phyloP scores from a whole-genome alignment of 495 filamentous ascomycete species.

The Cercophora scortea region DNA sequence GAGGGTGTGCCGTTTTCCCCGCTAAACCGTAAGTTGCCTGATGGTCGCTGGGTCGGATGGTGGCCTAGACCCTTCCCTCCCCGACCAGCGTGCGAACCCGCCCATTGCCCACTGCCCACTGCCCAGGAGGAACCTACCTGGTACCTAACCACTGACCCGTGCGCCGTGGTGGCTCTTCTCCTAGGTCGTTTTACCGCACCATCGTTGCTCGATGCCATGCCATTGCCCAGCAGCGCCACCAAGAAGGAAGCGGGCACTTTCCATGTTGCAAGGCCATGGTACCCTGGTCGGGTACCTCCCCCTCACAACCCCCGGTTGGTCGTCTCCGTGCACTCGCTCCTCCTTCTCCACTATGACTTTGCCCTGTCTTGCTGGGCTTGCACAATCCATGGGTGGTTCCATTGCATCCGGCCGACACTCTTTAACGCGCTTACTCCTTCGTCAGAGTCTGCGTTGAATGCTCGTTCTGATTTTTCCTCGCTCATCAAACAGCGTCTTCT shows the following conservation, averaged over 20 bases:
- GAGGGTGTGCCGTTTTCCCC: too few relatives aligned
- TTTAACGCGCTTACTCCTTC: neutral
- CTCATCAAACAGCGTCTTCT: neutral
- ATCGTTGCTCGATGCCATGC: neutral
- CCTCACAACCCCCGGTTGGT: neutral
- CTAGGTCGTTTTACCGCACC: neutral
- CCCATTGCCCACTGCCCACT: too few relatives aligned
- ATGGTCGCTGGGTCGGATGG: too few relatives aligned
- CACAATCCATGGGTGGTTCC: neutral
- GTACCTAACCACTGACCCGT: too few relatives aligned
- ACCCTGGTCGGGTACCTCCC: neutral
- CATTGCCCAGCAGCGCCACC: neutral
- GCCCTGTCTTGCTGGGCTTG: neutral
- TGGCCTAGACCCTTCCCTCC: too few relatives aligned
- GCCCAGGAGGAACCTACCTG: too few relatives aligned
- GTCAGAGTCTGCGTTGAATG: neutral
- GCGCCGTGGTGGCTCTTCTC: neutral
- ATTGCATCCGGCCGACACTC: neutral
- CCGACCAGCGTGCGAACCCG: too few relatives aligned
- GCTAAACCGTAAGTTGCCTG: too few relatives aligned
- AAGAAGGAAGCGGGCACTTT: neutral
- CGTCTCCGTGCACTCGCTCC: neutral
- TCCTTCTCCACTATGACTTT: slow-evolving; percentile 2
- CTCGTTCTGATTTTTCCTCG: neutral
- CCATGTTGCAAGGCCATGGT: neutral